phyloP scores from a whole-genome alignment of 352 stramenopile species.

The Phytophthora tubulina region DNA sequence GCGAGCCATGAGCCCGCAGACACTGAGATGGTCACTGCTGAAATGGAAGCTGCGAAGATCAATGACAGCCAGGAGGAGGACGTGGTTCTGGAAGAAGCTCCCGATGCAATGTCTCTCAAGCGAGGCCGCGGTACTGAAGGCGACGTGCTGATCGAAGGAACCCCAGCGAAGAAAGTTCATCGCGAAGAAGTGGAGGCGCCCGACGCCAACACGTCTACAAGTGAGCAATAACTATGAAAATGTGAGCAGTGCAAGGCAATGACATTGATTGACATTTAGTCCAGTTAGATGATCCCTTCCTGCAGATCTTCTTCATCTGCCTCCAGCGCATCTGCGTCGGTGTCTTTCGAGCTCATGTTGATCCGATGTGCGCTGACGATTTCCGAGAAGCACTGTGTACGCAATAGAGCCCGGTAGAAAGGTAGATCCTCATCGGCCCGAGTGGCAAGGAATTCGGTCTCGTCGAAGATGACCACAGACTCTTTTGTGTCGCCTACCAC shows the following conservation, averaged over 20 bases:
- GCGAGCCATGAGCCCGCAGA: constrained; percentile 7
- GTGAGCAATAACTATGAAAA: constrained; percentile 28
- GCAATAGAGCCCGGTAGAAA: constrained; percentile 78
- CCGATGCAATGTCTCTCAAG: constrained; percentile 30
- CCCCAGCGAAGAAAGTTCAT: constrained; percentile 42
- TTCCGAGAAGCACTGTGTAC: constrained; percentile 88
- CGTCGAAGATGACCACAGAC: constrained; percentile 90
- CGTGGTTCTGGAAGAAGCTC: not conserved
- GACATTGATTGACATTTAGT: constrained; percentile 14
- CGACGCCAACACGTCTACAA: constrained; percentile 14
- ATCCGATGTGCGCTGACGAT: constrained; percentile 84
- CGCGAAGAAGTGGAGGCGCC: constrained; percentile 14
- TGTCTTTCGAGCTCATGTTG: constrained; percentile 54
- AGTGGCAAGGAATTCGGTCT: constrained; percentile 82
- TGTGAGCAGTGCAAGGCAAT: constrained; percentile 14
- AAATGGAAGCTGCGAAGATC: constrained; percentile 20
- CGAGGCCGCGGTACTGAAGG: constrained; percentile 22
- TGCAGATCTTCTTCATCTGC: constrained; percentile 52
- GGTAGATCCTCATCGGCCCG: constrained; percentile 60
- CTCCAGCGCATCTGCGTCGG: constrained; percentile 32
- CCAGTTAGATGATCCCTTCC: constrained; percentile 57
- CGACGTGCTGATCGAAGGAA: constrained; percentile 21
- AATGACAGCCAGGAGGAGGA: constrained; percentile 19
- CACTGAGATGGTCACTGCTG: constrained; percentile 17
- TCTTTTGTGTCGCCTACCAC: constrained; percentile 88